Percentiles rank a stretch among this genome's conserved stretches.
Conservation (phyloP, 768 basidiomycete genomes). For the Tylopilus vinaceipallidus region DNA sequence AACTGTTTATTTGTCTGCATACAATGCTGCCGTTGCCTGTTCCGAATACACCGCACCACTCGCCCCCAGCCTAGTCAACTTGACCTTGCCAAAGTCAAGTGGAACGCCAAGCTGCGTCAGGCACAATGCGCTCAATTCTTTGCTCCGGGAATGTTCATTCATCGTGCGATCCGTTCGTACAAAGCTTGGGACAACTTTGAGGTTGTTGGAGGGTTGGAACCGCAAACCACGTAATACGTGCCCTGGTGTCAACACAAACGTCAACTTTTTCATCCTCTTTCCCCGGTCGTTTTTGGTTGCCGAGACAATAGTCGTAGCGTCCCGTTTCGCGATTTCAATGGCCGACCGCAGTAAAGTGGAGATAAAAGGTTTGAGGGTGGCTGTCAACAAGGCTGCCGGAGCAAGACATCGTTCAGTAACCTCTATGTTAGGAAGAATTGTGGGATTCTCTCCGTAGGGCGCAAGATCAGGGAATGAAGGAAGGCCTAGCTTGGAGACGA, state of each 20-base stretch:
- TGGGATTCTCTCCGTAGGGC: slow-evolving; percentile 4
- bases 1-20: too few species aligned
- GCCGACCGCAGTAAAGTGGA: slow-evolving; percentile 34
- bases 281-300: slow-evolving; percentile 17
- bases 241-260: slow-evolving; percentile 36
- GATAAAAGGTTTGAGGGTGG: slow-evolving; percentile 32
- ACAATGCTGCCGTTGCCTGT: too few species aligned
- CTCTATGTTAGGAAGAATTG: slow-evolving; percentile 14
- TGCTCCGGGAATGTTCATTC: slow-evolving; percentile 4
- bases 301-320: slow-evolving; percentile 26
- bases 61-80: background rate
- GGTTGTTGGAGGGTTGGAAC: slow-evolving; percentile 5
- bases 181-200: background rate
- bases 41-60: background rate
- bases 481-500: slow-evolving; percentile 18
- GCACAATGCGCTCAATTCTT: slow-evolving; percentile 26
- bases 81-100: slow-evolving; percentile 19
- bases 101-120: slow-evolving; percentile 32
- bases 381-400: slow-evolving; percentile 38
- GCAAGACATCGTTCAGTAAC: slow-evolving; percentile 29
- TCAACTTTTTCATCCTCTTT: slow-evolving; percentile 23
- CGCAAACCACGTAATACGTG: slow-evolving; percentile 40
- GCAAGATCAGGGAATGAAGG: slow-evolving; percentile 19
- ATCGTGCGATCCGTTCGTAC: slow-evolving; percentile 3
- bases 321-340: slow-evolving; percentile 31